Evolutionary conservation across 495 filamentous ascomycete genomes (phyloP), one percentile per base, ranked within the genome.

Genomic region (Hypoxylon trugodes): DNA sequence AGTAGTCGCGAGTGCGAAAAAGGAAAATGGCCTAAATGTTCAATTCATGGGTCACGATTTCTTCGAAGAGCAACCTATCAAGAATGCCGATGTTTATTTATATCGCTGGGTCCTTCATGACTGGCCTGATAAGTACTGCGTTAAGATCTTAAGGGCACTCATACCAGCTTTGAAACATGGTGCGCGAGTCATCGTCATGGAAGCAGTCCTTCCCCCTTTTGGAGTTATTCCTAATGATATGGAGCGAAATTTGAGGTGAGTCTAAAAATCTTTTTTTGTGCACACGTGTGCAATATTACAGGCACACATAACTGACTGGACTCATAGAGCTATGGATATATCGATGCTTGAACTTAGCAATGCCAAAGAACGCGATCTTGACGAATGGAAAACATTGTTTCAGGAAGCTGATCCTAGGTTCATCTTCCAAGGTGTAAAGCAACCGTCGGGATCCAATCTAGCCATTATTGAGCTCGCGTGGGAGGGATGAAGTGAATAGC

Each of bases 31-130:
- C 3, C 16, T 51, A 18, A 66, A 76, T 2, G 69, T 84, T 42
- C 19, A 51, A 0, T 85, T 80, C 61, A 60, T 69, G 59, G 69
- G 69, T 0, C 76, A 85, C 43, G 76, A 83, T 56, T 83, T 87
- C 62, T 78, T 84, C 62, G 37, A 70, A 12, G 48, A 63, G 4
- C 82, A 86, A 58, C 76, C 82, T 0, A 55, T 81, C 33, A 43
- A 56, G 4, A 62, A 56, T 4, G 84, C 83, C 1, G 81, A 85
- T 43, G 74, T 81, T 2, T 87, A 85, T 61, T n/a, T n/a, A n/a
- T n/a, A n/a, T n/a, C n/a, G n/a, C n/a, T n/a, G n/a, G n/a, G n/a
- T n/a, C n/a, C n/a, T n/a, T n/a, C n/a, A n/a, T n/a, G n/a, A n/a
- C n/a, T n/a, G n/a, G n/a, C n/a, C n/a, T n/a, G n/a, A n/a, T n/a